phyloP scores from a whole-genome alignment of 306 rosid genomes.

The Luffa acutangula region DNA sequence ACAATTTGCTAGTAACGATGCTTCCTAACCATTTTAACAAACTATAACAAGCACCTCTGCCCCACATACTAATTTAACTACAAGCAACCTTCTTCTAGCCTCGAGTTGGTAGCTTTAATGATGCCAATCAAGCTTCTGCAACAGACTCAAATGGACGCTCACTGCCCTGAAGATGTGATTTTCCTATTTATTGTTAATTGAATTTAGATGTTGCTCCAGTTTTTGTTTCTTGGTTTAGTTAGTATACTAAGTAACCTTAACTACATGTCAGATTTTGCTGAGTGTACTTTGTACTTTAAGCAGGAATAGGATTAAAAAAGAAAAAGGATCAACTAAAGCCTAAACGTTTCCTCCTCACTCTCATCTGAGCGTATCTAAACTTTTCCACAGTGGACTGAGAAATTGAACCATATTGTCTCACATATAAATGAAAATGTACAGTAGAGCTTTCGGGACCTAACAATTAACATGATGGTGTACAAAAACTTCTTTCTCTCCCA shows the following conservation, averaged over 20 bases:
- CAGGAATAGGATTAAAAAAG: background rate
- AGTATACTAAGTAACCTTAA: background rate
- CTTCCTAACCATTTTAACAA: background rate
- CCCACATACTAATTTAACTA: background rate
- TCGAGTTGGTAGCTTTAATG: background rate
- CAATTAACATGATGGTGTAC: background rate
- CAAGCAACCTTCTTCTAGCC: background rate
- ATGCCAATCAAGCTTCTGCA: background rate
- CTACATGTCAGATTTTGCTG: background rate
- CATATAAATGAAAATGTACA: background rate
- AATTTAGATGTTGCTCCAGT: background rate
- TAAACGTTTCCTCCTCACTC: background rate
- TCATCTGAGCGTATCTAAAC: background rate
- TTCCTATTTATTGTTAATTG: background rate
- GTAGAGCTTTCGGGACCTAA: background rate
- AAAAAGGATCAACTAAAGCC: background rate
- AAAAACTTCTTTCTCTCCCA: background rate
- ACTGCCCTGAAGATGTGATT: background rate
- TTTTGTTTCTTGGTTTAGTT: background rate
- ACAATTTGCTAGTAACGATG: background rate
- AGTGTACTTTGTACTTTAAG: background rate
- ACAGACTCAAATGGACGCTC: background rate
- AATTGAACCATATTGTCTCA: background rate
- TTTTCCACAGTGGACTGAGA: background rate
- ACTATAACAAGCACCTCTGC: background rate